Conservation (phyloP, 2,329 filamentous ascomycete genomes). For the Colletotrichum sp. region DNA sequence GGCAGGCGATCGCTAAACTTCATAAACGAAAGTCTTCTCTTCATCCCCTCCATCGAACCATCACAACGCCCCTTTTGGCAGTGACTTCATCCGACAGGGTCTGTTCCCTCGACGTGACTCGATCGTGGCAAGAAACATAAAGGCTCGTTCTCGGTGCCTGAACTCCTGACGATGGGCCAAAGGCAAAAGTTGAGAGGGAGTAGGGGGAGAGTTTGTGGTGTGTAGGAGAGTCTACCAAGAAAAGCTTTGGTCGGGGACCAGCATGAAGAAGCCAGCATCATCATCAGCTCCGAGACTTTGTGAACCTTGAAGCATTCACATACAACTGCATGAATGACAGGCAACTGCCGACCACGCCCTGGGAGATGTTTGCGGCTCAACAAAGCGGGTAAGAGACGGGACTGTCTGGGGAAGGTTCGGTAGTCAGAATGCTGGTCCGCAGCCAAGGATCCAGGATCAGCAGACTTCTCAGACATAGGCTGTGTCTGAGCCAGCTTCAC, state of each 20-base stretch:
- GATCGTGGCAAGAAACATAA: neutral
- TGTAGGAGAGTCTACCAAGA: neutral
- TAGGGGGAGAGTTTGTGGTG: neutral
- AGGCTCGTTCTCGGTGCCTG: slow-evolving; percentile 2
- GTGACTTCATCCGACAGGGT: slow-evolving; percentile 2
- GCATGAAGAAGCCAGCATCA: slow-evolving; percentile 9
- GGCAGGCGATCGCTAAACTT: neutral
- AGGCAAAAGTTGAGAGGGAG: neutral
- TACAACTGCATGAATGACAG: neutral
- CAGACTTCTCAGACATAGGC: neutral
- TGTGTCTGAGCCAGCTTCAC: neutral
- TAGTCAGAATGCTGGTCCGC: neutral
- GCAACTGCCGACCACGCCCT: neutral
- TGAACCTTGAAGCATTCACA: neutral
- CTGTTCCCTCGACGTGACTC: neutral
- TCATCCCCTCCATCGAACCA: neutral
- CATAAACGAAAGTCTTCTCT: neutral
- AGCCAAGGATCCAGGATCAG: slow-evolving; percentile 8
- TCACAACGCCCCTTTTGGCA: neutral
- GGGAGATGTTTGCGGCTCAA: neutral
- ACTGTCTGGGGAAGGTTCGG: neutral
- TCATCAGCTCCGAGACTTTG: neutral
- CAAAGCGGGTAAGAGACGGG: neutral
- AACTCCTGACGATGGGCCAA: neutral
- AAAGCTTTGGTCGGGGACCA: neutral